A percentile compares a stretch with the other conserved stretches of the same genome.
Conservation (phyloP, 2,329 filamentous ascomycete species). For the Laburnicola sp. region DNA sequence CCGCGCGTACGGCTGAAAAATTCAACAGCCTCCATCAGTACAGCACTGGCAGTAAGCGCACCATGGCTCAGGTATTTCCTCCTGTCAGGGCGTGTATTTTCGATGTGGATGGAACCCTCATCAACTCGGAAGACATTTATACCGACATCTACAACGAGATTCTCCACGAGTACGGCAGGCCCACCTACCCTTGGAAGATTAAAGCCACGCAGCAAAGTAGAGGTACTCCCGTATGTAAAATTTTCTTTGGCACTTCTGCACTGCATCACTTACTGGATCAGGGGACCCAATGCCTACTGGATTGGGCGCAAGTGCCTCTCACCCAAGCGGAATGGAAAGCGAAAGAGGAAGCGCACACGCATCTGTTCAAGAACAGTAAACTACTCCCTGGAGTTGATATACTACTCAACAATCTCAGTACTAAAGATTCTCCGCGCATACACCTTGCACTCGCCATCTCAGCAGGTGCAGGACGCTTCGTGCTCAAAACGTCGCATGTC, state of each 20-base stretch:
- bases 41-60: too few species aligned
- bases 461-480: constrained; percentile 4
- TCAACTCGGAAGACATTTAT: constrained; percentile 41
- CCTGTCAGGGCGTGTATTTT: constrained; percentile 39
- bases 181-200: constrained; percentile 24
- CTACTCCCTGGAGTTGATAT: constrained; percentile 8
- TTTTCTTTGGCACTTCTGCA: not conserved
- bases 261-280: constrained; percentile 2
- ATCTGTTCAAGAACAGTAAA: constrained; percentile 18
- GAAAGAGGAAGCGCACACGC: constrained; percentile 12
- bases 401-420: constrained; percentile 7
- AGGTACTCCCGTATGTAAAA: constrained; percentile 17
- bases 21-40: too few species aligned
- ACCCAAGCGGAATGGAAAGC: constrained; percentile 20
- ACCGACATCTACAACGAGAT: constrained; percentile 30
- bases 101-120: constrained; percentile 39
- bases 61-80: constrained; percentile 12
- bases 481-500: constrained; percentile 14
- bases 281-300: constrained; percentile 23
- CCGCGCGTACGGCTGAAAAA: too few species aligned
- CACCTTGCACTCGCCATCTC: constrained; percentile 13
- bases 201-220: constrained; percentile 29
- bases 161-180: constrained; percentile 21
- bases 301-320: constrained; percentile 26
- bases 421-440: not conserved